Conservation (phyloP, 2,329 filamentous ascomycete species). For the Apiospora sp. region DNA sequence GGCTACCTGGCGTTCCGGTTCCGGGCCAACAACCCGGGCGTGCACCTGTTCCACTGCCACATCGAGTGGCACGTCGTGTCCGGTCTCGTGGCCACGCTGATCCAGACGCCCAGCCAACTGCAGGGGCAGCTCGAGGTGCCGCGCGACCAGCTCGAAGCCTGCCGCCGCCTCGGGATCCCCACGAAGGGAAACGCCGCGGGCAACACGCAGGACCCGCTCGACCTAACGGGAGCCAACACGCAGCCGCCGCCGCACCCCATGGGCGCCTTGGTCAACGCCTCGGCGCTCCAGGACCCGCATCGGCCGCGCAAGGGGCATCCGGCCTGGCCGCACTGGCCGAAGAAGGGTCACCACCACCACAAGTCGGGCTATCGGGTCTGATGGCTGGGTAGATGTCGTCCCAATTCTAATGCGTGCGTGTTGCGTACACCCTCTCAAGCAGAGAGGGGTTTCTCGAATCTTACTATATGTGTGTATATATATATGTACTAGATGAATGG, state of each 20-base stretch:
- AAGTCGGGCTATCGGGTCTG: background rate
- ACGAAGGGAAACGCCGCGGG: slow-evolving; percentile 77
- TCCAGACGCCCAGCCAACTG: slow-evolving; percentile 70
- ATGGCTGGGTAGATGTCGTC: background rate
- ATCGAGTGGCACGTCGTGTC: slow-evolving; percentile 79
- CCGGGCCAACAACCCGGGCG: slow-evolving; percentile 49
- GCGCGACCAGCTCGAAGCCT: slow-evolving; percentile 63
- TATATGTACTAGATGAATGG: no score
- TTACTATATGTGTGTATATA: no score
- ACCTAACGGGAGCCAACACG: slow-evolving; percentile 68
- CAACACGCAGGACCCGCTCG: slow-evolving; percentile 68
- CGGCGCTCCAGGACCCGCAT: background rate
- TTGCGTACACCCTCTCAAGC: no score
- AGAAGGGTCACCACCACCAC: background rate
- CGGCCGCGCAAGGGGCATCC: background rate
- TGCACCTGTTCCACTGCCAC: slow-evolving; percentile 82
- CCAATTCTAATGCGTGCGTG: no score
- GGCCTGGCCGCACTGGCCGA: background rate
- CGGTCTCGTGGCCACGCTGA: slow-evolving; percentile 69
- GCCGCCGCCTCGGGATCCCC: slow-evolving; percentile 58
- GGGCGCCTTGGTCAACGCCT: background rate
- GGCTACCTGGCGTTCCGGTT: slow-evolving; percentile 39
- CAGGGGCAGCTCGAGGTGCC: slow-evolving; percentile 71
- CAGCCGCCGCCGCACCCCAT: slow-evolving; percentile 63
- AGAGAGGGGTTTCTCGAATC: no score